A percentile compares a stretch with the other conserved stretches of the same genome.
phyloP scores from a whole-genome alignment of 2,329 filamentous ascomycete genomes.

The Cercospora nicotianae region DNA sequence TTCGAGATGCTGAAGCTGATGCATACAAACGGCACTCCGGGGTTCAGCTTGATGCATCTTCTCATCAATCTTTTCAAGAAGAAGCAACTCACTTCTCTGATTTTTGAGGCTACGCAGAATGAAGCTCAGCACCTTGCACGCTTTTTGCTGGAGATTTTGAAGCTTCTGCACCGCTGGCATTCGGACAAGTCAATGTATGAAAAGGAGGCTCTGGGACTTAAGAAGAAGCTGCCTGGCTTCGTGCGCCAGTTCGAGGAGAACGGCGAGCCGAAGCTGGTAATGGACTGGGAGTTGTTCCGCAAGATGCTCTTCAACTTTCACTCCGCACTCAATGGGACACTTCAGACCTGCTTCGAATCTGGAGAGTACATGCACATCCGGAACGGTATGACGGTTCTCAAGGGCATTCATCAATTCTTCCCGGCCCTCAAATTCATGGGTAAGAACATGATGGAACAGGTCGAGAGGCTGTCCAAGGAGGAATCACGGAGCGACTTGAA shows the following conservation, averaged over 20 bases:
- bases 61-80: slow-evolving; percentile 82
- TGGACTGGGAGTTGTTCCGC: slow-evolving; percentile 85
- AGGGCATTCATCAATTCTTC: slow-evolving; percentile 76
- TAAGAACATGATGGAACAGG: slow-evolving; percentile 63
- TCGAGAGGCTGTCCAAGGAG: slow-evolving; percentile 61
- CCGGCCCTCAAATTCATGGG: slow-evolving; percentile 90
- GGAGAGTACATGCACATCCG: slow-evolving; percentile 97
- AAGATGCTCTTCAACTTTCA: slow-evolving; percentile 90
- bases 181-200: slow-evolving; percentile 73
- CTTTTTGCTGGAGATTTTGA: slow-evolving; percentile 79
- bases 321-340: slow-evolving; percentile 71
- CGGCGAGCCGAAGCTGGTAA: slow-evolving; percentile 61
- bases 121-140: slow-evolving; percentile 92
- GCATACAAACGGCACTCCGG: slow-evolving; percentile 78
- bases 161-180: slow-evolving; percentile 83
- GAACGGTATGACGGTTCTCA: slow-evolving; percentile 88
- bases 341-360: slow-evolving; percentile 78
- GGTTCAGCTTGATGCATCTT: slow-evolving; percentile 82
- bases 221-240: slow-evolving; percentile 72
- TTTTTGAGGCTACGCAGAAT: slow-evolving; percentile 85
- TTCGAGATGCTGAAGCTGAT: slow-evolving; percentile 85
- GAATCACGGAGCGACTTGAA: slow-evolving; percentile 71
- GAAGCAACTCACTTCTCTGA: slow-evolving; percentile 75
- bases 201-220: slow-evolving; percentile 71
- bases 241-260: slow-evolving; percentile 68